Base-by-base conservation (phyloP, 1,284 basidiomycete genomes). In the Inonotus obliquus region DNA sequence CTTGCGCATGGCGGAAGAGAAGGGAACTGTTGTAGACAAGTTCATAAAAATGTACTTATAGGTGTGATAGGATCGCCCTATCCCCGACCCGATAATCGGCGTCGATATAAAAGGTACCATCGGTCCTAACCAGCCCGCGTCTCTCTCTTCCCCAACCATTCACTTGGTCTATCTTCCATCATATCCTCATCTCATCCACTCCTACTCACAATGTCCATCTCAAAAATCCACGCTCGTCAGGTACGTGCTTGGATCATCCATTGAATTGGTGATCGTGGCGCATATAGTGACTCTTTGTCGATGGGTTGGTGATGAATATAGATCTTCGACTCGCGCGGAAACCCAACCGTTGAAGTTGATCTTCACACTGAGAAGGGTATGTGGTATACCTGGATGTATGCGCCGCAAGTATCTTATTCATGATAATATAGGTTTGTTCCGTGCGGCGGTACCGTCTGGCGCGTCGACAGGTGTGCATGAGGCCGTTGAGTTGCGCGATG, bases 391-490 rank as follows among this genome's bases (percentile, higher is more conserved):
- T 45, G 23, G 10, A 62, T 37, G 57, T 29, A 61, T 52, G 44
- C 63, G 47, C 35, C 27, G 21, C 32, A 6, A 10, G 58, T 44
- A 29, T 55, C n/a, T 60, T 21, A 47, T 29, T 17, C 17, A 14
- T 55, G 66, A 44, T 54, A 38, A 23, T 55, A 6, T 66, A 96
- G 96, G 96, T 67, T 89, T 88, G 69, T 99, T 91, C 91, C 91
- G 94, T 67, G 93, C 94, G 66, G 86, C 94, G 67, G 97, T 99
- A 52, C 97, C 97, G 61, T 98, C 96, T 63, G 97, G 97, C 76
- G 97, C 97, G 56, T 99, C 96, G 64, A 99, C 96, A 63, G 97
- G 97, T 82, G 81, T 94, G 69, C 94, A 99, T 79, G 97, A 99
- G 80, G 97, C 97, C 67, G 94, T 97, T 68, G 97, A 99, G 81